Percentiles rank a stretch among this genome's conserved stretches.
These are phyloP conservation scores for Cubamyces sp. DNA, from an alignment of 768 basidiomycete species.

Conservation along the genomic window DNA sequence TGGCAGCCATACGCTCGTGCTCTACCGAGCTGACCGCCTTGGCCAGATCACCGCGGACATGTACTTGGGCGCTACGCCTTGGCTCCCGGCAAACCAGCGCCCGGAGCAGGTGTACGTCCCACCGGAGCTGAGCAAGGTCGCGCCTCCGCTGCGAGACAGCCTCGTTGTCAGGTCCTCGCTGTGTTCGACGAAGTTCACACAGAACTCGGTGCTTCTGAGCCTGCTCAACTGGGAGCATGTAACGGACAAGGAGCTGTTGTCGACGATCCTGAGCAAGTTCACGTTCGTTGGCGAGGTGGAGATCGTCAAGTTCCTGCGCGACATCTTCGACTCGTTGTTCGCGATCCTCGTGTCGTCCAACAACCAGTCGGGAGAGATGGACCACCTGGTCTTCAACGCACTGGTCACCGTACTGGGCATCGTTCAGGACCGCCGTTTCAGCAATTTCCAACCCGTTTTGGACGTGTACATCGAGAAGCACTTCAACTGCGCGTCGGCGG, in stretches of 20 bases:
- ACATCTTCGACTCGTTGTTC: conserved; percentile 93
- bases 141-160: conserved; percentile 75
- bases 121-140: conserved; percentile 62
- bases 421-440: conserved; percentile 91
- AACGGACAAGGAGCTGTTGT: conserved; percentile 62
- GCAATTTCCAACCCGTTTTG: conserved; percentile 91
- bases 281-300: conserved; percentile 94
- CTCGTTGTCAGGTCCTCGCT: conserved; percentile 85
- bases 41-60: conserved; percentile 61
- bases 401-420: conserved; percentile 91
- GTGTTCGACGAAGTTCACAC: conserved; percentile 91
- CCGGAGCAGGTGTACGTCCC: conserved; percentile 62
- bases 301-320: conserved; percentile 88
- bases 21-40: conserved; percentile 83
- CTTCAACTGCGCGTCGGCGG: conserved; percentile 79
- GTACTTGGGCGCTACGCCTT: conserved; percentile 75
- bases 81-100: conserved; percentile 57
- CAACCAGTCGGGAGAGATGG: conserved; percentile 80
- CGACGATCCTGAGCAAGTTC: conserved; percentile 78
- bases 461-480: conserved; percentile 93
- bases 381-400: conserved; percentile 86
- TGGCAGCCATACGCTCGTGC: conserved; percentile 81
- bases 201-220: conserved; percentile 82
- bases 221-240: conserved; percentile 83
- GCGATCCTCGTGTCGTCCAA: conserved; percentile 77